Base-by-base conservation (phyloP, 2,329 filamentous ascomycete genomes). In the Xylariaceae sp. region DNA sequence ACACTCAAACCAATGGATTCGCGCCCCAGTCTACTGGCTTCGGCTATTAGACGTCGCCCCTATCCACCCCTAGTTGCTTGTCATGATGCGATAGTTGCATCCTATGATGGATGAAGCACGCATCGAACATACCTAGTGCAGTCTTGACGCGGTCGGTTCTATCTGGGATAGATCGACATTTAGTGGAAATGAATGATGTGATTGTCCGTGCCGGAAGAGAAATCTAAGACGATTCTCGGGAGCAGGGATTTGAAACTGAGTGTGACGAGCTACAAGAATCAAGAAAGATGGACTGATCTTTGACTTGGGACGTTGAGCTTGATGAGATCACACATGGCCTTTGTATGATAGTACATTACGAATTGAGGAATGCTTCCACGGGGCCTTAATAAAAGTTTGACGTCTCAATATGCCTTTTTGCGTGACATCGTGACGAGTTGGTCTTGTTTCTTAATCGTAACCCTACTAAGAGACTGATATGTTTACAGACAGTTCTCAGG, bases 1-100 rank as follows among this genome's bases (percentile, higher is more conserved):
- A 87, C 69, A 83, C 82, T 53, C 90, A 94, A 71, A 81, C 90
- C 18, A 97, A 97, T 72, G 93, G 93, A 59, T 90, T 97, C 70
- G 87, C 88, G 60, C 89, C 92, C 60, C 92, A 97, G 79, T 83
- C 89, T 55, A 97, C 93, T 65, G 92, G 89, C 61, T 92, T 84
- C 75, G 82, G 82, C 66, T 84, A 77, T 73, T 86, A 84, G 66
- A 60, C 59, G 54, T 55, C 56, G 55, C 63, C 64, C 57, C 56
- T 54, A 58, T 63, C 63, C 45, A 15, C 61, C 35, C n/a, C 61
- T 58, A 59, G 63, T 51, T 64, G 62, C 63, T 60, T 50, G 51
- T 53, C 8, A 60, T 60, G 47, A 41, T 59, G 49, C 60, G 50
- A 18, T 48, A 45, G 55, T 48, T 47, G n/a, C 10, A 39, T 49